phyloP scores from a whole-genome alignment of 352 stramenopile species.

The Phytopythium sindhum region DNA sequence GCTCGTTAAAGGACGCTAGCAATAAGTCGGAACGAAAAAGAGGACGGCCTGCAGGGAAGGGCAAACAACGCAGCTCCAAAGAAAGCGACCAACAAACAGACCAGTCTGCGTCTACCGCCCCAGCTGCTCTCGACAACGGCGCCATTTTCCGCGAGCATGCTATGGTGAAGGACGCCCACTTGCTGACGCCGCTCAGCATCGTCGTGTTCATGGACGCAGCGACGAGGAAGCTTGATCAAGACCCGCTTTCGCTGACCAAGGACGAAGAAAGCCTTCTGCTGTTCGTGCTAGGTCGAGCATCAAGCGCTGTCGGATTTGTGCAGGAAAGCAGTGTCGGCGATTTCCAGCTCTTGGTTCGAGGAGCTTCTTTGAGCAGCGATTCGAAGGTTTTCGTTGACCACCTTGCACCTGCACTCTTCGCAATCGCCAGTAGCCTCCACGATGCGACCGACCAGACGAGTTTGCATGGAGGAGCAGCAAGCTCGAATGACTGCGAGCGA shows the following conservation, averaged over 20 bases:
- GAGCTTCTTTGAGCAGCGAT: conserved; percentile 13
- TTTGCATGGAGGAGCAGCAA: not conserved
- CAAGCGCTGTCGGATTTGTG: conserved; percentile 9
- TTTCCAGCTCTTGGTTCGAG: conserved; percentile 13
- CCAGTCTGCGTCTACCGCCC: not conserved
- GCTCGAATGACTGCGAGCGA: conserved; percentile 3
- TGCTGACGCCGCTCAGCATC: conserved; percentile 16
- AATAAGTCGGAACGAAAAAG: conserved; percentile 11
- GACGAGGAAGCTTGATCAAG: conserved; percentile 8
- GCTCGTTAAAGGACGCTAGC: not conserved
- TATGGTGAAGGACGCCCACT: conserved; percentile 11
- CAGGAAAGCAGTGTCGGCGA: conserved; percentile 9
- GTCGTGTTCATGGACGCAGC: conserved; percentile 12
- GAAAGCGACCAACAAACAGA: not conserved
- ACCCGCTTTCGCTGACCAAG: conserved; percentile 2
- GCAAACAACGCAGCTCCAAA: conserved; percentile 5
- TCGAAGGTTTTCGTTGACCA: conserved; percentile 16
- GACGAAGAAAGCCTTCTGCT: conserved; percentile 21
- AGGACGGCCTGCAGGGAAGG: conserved; percentile 11
- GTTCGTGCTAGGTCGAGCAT: conserved; percentile 16
- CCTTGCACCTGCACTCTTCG: conserved; percentile 17
- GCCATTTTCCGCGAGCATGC: conserved; percentile 20
- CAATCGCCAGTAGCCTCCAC: conserved; percentile 7
- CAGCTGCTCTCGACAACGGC: not conserved
- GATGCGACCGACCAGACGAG: not conserved